Percentiles rank a stretch among this genome's conserved stretches.
These are phyloP conservation scores for Vanrija sp. DNA, from an alignment of 1,284 basidiomycete genomes.

Conservation along the genomic window DNA sequence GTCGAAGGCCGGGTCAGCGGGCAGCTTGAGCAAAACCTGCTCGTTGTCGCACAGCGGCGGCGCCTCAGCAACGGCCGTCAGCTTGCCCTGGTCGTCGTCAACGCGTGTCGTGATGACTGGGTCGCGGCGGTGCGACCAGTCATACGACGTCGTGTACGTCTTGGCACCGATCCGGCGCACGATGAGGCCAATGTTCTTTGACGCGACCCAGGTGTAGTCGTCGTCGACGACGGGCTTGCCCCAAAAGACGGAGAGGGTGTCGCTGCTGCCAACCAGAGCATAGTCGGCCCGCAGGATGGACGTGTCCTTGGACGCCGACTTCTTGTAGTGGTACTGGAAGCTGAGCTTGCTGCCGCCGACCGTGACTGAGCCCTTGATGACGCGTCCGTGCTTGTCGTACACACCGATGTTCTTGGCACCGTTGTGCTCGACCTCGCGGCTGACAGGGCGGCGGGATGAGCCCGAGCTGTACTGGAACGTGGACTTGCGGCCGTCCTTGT, in stretches of 20 bases:
- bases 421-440: neutral
- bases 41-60: neutral
- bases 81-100: conserved; percentile 1
- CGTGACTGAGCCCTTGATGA: conserved; percentile 2
- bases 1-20: conserved; percentile 6
- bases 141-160: conserved; percentile 7
- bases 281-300: conserved; percentile 9
- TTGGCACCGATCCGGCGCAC: conserved; percentile 1
- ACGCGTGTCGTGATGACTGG: conserved; percentile 5
- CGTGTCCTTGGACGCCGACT: neutral
- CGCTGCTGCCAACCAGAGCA: neutral
- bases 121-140: conserved; percentile 8
- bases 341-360: neutral
- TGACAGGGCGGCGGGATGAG: conserved; percentile 2
- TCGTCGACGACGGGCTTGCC: conserved; percentile 5
- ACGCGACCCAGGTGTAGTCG: conserved; percentile 10
- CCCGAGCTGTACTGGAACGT: conserved; percentile 1
- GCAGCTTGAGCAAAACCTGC: neutral
- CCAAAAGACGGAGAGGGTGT: conserved; percentile 10
- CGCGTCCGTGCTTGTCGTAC: conserved; percentile 6
- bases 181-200: conserved; percentile 7
- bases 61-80: conserved; percentile 1
- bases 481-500: neutral
- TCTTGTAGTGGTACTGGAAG: conserved; percentile 12
- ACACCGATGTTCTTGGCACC: neutral